Conservation (phyloP, 2,329 filamentous ascomycete species). For the Huntiella decipiens region DNA sequence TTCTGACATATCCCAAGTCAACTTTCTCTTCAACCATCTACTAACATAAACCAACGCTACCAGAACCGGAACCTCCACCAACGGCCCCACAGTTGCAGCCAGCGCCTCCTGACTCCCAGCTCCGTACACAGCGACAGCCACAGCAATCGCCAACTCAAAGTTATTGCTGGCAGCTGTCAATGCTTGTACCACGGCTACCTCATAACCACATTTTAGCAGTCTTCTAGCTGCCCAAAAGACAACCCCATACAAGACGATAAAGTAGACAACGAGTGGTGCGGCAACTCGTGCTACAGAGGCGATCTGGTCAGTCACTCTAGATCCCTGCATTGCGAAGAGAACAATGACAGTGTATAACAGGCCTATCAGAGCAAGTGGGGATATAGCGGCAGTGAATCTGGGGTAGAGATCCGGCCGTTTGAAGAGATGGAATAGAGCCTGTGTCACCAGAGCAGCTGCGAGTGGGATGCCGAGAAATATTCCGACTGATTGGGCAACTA, state of each 20-base stretch:
- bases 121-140: constrained; percentile 66
- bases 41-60: constrained; percentile 59
- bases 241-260: constrained; percentile 50
- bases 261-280: constrained; percentile 68
- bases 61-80: constrained; percentile 74
- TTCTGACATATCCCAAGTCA: not conserved
- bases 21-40: constrained; percentile 33
- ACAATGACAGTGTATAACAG: constrained; percentile 75
- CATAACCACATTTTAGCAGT: constrained; percentile 53
- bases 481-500: constrained; percentile 61
- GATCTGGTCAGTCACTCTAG: constrained; percentile 61
- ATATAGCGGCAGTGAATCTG: constrained; percentile 50
- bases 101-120: constrained; percentile 61
- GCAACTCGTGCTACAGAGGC: constrained; percentile 65
- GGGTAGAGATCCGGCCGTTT: constrained; percentile 27
- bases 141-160: constrained; percentile 80
- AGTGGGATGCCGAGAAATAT: constrained; percentile 76
- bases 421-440: constrained; percentile 17
- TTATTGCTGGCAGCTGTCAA: constrained; percentile 88
- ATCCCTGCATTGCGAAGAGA: constrained; percentile 66
- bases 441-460: constrained; percentile 58
- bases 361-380: constrained; percentile 62
- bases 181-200: constrained; percentile 53
- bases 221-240: constrained; percentile 43
- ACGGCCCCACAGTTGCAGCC: constrained; percentile 63